A percentile compares a stretch with the other conserved stretches of the same genome.
phyloP scores from a whole-genome alignment of 2,329 filamentous ascomycete genomes.

The Escovopsis weberi region DNA sequence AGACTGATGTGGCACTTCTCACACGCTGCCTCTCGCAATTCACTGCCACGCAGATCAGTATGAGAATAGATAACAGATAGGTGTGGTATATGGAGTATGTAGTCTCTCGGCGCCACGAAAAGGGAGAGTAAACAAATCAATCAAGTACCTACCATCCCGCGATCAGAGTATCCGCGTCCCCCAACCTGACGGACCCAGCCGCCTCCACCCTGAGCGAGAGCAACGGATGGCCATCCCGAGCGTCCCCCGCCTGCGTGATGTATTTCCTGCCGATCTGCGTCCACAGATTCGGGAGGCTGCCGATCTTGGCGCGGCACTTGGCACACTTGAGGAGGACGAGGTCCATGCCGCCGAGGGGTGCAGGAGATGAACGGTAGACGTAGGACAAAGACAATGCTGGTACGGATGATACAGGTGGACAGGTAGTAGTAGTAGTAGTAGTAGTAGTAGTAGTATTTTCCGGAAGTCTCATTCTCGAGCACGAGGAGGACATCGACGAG shows the following conservation, averaged over 20 bases:
- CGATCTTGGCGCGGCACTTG: conserved; percentile 16
- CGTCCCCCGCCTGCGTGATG: conserved; percentile 20
- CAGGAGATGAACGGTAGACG: not conserved
- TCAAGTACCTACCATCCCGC: conserved; percentile 18
- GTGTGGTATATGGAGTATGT: too few relatives aligned
- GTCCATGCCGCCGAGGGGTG: conserved; percentile 17
- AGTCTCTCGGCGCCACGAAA: too few relatives aligned
- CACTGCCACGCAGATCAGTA: conserved; percentile 10
- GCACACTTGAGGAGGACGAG: conserved; percentile 21
- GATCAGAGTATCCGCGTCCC: conserved; percentile 21
- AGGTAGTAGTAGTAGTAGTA: too few relatives aligned
- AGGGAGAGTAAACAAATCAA: not conserved
- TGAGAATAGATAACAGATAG: not conserved
- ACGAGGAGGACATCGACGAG: too few relatives aligned
- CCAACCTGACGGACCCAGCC: conserved; percentile 14
- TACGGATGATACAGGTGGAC: not conserved
- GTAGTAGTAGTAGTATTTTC: not conserved
- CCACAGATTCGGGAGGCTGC: conserved; percentile 23
- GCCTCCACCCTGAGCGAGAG: conserved; percentile 1
- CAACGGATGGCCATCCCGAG: conserved; percentile 2
- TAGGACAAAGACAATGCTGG: not conserved
- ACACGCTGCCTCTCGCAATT: conserved; percentile 23
- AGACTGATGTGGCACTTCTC: conserved; percentile 16
- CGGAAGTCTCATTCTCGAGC: too few relatives aligned
- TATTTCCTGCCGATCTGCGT: conserved; percentile 25